Evolutionary conservation across 805 yeast species (phyloP).

Genomic region (Torulaspora gathmanii): DNA sequence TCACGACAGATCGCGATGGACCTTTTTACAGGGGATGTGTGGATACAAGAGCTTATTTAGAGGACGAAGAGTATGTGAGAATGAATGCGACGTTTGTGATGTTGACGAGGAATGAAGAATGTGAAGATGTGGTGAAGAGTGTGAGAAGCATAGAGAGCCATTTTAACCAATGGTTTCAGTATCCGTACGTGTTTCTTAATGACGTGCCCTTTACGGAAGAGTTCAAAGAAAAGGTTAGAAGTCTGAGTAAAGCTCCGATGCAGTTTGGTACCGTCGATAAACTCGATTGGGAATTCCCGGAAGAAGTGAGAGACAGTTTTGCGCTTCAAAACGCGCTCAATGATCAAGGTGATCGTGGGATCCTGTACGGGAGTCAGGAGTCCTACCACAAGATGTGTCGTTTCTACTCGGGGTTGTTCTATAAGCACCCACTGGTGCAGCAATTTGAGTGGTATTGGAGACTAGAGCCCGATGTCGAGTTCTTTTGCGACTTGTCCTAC

Average conservation of each 20-base stretch:
- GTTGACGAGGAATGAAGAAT: slow-evolving; percentile 74
- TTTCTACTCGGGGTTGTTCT: slow-evolving; percentile 81
- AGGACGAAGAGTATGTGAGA: slow-evolving; percentile 33
- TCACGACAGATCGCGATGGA: slow-evolving; percentile 33
- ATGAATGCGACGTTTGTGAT: slow-evolving; percentile 85
- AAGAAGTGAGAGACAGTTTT: slow-evolving; percentile 17
- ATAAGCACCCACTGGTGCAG: slow-evolving; percentile 66
- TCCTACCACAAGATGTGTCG: slow-evolving; percentile 95
- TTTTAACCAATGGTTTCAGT: slow-evolving; percentile 89
- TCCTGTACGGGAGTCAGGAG: slow-evolving; percentile 76
- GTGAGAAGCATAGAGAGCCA: slow-evolving; percentile 76
- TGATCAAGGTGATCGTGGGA: slow-evolving; percentile 74
- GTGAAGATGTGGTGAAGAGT: slow-evolving; percentile 69
- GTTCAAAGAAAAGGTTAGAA: slow-evolving; percentile 51
- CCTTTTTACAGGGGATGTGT: slow-evolving; percentile 58
- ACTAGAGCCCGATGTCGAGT: slow-evolving; percentile 88
- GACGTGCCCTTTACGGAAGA: slow-evolving; percentile 67
- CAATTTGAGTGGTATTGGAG: slow-evolving; percentile 92
- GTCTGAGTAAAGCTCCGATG: slow-evolving; percentile 55
- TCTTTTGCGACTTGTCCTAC: slow-evolving; percentile 84
- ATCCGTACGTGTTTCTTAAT: slow-evolving; percentile 88
- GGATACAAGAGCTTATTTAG: slow-evolving; percentile 39
- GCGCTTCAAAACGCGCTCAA: slow-evolving; percentile 53
- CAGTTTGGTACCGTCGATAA: slow-evolving; percentile 65
- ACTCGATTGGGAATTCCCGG: slow-evolving; percentile 67